Percentiles rank a stretch among this genome's conserved stretches.
These are phyloP conservation scores for Cytospora piceicola DNA, from an alignment of 2,329 filamentous ascomycete genomes.

Conservation along the genomic window DNA sequence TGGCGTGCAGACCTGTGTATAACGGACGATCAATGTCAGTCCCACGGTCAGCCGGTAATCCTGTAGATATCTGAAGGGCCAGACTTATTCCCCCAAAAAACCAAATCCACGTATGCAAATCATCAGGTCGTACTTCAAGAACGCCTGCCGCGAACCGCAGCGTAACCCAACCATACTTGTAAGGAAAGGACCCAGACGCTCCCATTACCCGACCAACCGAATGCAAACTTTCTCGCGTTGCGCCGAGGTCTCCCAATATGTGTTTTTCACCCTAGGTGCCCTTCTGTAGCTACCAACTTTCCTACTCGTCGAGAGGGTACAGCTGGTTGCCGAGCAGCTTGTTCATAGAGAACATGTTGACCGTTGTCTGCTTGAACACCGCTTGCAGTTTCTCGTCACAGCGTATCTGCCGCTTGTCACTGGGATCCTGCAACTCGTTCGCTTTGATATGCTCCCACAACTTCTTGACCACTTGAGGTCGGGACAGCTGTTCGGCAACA, in stretches of 20 bases:
- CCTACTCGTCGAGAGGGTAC: constrained; percentile 75
- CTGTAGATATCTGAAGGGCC: not conserved
- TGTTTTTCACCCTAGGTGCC: not conserved
- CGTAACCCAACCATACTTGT: constrained; percentile 13
- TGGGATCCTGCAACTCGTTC: constrained; percentile 86
- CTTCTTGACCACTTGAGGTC: constrained; percentile 93
- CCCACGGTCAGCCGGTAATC: not conserved
- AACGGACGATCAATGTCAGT: constrained; percentile 6
- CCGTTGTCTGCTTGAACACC: constrained; percentile 86
- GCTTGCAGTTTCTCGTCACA: constrained; percentile 92
- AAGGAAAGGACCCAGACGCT: constrained; percentile 8
- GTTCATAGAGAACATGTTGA: constrained; percentile 99
- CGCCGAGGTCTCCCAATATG: constrained; percentile 3
- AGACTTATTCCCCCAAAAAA: constrained; percentile 9
- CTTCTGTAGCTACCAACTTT: not conserved
- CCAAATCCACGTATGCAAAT: constrained; percentile 21
- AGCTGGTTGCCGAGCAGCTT: constrained; percentile 90
- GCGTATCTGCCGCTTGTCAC: constrained; percentile 86
- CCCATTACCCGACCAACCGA: constrained; percentile 7
- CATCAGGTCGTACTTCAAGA: constrained; percentile 25
- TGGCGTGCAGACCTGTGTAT: not conserved
- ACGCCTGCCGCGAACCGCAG: constrained; percentile 20
- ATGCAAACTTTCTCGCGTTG: constrained; percentile 10
- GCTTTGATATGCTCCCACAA: constrained; percentile 95
- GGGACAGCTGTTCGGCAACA: constrained; percentile 67